phyloP scores from a whole-genome alignment of 306 rosid species.

The Cicer bijugum region DNA sequence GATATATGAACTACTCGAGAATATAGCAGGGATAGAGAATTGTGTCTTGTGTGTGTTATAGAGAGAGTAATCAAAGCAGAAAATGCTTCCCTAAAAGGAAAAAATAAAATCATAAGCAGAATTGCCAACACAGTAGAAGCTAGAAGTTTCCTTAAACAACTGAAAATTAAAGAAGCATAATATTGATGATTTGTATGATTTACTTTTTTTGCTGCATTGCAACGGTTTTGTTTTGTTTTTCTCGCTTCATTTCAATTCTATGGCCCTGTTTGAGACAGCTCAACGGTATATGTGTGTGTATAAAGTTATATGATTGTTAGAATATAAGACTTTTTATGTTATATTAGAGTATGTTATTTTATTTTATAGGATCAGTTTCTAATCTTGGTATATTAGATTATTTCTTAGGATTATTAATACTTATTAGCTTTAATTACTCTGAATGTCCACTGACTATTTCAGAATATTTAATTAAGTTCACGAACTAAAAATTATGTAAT shows the following conservation, averaged over 20 bases:
- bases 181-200: no score
- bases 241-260: slow-evolving; percentile 1
- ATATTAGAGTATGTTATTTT: no score
- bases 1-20: no score
- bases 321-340: no score
- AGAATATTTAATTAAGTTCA: no score
- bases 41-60: not conserved
- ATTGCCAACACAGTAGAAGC: not conserved
- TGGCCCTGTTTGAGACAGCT: not conserved
- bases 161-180: not conserved
- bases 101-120: not conserved
- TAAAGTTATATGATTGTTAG: not conserved
- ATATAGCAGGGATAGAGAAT: not conserved
- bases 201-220: no score
- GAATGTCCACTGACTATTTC: no score
- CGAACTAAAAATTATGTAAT: no score
- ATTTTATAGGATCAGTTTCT: no score
- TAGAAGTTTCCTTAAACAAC: not conserved
- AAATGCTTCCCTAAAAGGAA: not conserved
- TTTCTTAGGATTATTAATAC: no score
- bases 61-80: not conserved
- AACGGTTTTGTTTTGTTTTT: not conserved
- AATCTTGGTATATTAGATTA: no score
- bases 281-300: not conserved
- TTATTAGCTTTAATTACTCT: no score